These are phyloP conservation scores for Bipolaris cookei DNA, from an alignment of 2,329 filamentous ascomycete species.

Conservation along the genomic window DNA sequence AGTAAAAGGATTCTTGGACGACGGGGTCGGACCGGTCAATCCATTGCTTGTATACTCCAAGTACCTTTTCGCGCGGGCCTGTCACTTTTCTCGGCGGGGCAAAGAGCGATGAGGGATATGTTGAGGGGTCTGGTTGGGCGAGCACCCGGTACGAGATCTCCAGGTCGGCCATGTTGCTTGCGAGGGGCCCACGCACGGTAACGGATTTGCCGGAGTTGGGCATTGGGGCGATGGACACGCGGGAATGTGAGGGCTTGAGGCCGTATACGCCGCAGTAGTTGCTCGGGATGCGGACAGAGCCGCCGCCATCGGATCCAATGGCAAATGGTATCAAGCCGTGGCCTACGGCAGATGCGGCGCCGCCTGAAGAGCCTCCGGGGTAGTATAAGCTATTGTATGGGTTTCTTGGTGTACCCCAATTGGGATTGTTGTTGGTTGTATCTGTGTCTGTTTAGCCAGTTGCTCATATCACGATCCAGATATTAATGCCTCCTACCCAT, in stretches of 20 bases:
- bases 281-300: constrained; percentile 75
- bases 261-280: constrained; percentile 82
- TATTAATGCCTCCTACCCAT: constrained; percentile 58
- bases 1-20: constrained; percentile 68
- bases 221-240: constrained; percentile 66
- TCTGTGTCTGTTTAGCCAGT: constrained; percentile 52
- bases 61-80: constrained; percentile 58
- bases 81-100: constrained; percentile 58
- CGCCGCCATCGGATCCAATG: constrained; percentile 74
- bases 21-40: constrained; percentile 69
- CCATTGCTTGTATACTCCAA: constrained; percentile 75
- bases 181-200: constrained; percentile 76
- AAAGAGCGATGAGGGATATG: constrained; percentile 68
- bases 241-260: constrained; percentile 77
- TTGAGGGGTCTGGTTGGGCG: constrained; percentile 71
- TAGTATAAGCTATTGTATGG: constrained; percentile 79
- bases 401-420: constrained; percentile 76
- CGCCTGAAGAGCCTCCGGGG: constrained; percentile 80
- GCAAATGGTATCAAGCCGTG: constrained; percentile 76
- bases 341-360: constrained; percentile 72
- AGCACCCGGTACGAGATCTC: constrained; percentile 83
- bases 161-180: constrained; percentile 76
- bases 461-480: background rate
- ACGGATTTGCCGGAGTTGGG: constrained; percentile 66
- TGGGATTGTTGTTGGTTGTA: constrained; percentile 81